These are phyloP conservation scores for Paraleonurus japonicus DNA, from an alignment of 257 asterid species.

Conservation along the genomic window DNA sequence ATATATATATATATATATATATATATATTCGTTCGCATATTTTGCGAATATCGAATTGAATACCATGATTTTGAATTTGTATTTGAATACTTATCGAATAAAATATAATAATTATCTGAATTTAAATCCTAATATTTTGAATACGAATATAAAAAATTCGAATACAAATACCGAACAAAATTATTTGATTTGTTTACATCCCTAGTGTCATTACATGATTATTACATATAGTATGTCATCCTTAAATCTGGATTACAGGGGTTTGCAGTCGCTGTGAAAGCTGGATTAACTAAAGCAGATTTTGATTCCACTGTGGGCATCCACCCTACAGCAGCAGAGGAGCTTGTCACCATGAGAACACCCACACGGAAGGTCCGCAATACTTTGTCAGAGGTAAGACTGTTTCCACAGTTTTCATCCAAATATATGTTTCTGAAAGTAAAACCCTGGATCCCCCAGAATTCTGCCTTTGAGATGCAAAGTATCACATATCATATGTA, in stretches of 20 bases:
- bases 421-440: conserved; percentile 15
- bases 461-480: not conserved
- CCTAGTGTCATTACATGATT: too few relatives aligned
- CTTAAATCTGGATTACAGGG: conserved; percentile 53
- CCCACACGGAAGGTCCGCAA: conserved; percentile 78
- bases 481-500: not conserved
- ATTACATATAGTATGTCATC: not conserved
- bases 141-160: too few relatives aligned
- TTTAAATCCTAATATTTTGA: not conserved
- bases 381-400: conserved; percentile 60
- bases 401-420: not conserved
- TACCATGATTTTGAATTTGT: too few relatives aligned
- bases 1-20: too few relatives aligned
- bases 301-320: conserved; percentile 90
- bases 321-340: conserved; percentile 98
- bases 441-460: not conserved
- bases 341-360: conserved; percentile 93
- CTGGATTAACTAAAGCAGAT: conserved; percentile 89
- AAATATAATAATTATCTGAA: too few relatives aligned
- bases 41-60: too few relatives aligned
- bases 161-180: too few relatives aligned
- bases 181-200: too few relatives aligned
- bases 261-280: conserved; percentile 90
- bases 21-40: too few relatives aligned
- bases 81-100: too few relatives aligned